Evolutionary conservation across 768 basidiomycete species (phyloP), one percentile per base, ranked within the genome.

Genomic region (Agaricus subrufescens): DNA sequence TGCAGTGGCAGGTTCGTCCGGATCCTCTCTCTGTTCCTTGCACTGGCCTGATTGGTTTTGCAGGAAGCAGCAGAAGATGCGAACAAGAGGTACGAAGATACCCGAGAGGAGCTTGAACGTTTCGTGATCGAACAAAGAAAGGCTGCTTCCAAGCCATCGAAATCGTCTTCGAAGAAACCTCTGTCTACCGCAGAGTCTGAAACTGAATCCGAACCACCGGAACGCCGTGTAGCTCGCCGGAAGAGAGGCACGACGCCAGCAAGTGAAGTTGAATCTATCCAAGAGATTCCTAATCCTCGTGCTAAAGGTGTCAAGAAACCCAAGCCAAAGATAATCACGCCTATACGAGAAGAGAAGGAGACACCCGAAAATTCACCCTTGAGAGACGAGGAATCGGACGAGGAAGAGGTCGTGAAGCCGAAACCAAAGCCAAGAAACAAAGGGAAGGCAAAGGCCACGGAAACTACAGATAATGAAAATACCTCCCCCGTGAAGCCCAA

Each of bases 1-100:
- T 69, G 11, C 69, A 74, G 46, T 82, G 79, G 72, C 68, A 78
- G 77, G 83, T 84, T 62, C 19, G 62, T 46, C 4, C 38, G n/a
- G 43, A 39, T 29, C 50, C 7, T 50, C n/a, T 19, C 54, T 27
- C 2, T 27, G 1, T 39, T 56, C 11, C 25, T 54, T 19, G 58
- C 54, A 19, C 48, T n/a, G 30, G 47, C 2, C 49, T 27, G n/a
- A 50, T 15, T 25, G n/a, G 49, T 48, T 51, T 9, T 52, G 40
- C 50, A 85, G 84, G 64, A 56, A 12, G 70, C 74, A 57, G 69
- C 71, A 6, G 70, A 72, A 29, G 64, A 71, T 4, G 62, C 70
- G 0, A 65, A 71, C 50, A 69, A 65, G 30, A 65, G 71, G 47
- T 51, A 78, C 15, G 64, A 65, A 10, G 71, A 73, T 58, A 68